phyloP scores from a whole-genome alignment of 1,284 basidiomycete genomes.

The Ustilago crameri region DNA sequence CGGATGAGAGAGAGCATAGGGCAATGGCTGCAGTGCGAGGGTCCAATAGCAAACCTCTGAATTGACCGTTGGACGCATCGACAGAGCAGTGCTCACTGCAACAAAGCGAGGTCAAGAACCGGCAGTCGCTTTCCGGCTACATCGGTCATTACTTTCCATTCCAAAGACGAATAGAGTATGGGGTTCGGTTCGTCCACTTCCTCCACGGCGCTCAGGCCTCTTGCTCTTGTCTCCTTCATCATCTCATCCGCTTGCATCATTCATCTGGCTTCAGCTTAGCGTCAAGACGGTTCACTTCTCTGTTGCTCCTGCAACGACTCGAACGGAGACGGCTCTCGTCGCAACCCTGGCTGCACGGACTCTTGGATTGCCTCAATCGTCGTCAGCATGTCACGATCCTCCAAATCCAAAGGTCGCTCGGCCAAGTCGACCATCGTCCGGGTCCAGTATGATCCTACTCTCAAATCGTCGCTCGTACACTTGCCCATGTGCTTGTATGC shows the following conservation, averaged over 20 bases:
- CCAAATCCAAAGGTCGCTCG: conserved; percentile 36
- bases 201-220: conserved; percentile 19
- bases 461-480: conserved; percentile 65
- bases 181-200: conserved; percentile 10
- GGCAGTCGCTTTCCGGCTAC: conserved; percentile 9
- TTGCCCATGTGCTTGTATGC: conserved; percentile 63
- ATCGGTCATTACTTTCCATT: neutral
- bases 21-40: neutral
- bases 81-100: too few relatives aligned
- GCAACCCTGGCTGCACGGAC: too few relatives aligned
- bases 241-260: neutral
- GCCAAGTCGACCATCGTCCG: conserved; percentile 47
- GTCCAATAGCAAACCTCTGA: neutral
- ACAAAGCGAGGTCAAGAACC: too few relatives aligned
- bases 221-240: conserved; percentile 1
- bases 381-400: conserved; percentile 36
- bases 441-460: conserved; percentile 52
- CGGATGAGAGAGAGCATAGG: neutral
- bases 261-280: neutral
- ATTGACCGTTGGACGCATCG: neutral
- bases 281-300: too few relatives aligned
- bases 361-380: too few relatives aligned
- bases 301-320: too few relatives aligned
- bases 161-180: conserved; percentile 5
- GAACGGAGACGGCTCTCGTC: too few relatives aligned